Conservation (phyloP, 169 alveolate species). For the Plasmodium billcollinsi region DNA sequence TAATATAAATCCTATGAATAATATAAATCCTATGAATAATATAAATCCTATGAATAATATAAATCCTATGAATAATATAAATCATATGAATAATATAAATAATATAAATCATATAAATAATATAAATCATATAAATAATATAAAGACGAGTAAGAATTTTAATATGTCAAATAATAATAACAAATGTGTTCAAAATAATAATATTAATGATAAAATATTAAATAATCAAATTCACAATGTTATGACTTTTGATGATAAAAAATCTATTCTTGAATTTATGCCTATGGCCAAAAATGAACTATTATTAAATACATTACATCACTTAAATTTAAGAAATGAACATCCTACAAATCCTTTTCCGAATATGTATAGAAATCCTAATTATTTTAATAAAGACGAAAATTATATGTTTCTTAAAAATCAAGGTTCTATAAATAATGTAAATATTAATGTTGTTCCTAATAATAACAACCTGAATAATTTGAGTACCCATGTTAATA, state of each 20-base stretch:
- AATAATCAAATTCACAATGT: slow-evolving; percentile 1
- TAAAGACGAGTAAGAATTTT: slow-evolving; percentile 21
- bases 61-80: no score
- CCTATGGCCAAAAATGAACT: slow-evolving; percentile 67
- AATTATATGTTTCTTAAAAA: slow-evolving; percentile 2
- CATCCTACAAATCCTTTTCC: slow-evolving; percentile 3
- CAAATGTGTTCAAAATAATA: slow-evolving; percentile 20
- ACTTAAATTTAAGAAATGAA: slow-evolving; percentile 30
- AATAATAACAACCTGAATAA: no score
- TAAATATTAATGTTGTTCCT: no score
- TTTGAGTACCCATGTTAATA: no score
- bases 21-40: no score
- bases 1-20: no score
- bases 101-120: no score
- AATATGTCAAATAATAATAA: slow-evolving; percentile 20
- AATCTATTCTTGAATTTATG: slow-evolving; percentile 67
- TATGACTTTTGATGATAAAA: slow-evolving; percentile 9
- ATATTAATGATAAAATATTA: slow-evolving; percentile 9
- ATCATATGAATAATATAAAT: no score
- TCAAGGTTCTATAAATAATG: no score
- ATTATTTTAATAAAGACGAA: slow-evolving; percentile 4
- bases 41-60: no score
- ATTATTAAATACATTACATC: slow-evolving; percentile 67
- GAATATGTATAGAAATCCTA: slow-evolving; percentile 21
- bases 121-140: no score